Base-by-base conservation (phyloP, 371 early-diverging fungal genomes). In the Mucor lusitanicus region DNA sequence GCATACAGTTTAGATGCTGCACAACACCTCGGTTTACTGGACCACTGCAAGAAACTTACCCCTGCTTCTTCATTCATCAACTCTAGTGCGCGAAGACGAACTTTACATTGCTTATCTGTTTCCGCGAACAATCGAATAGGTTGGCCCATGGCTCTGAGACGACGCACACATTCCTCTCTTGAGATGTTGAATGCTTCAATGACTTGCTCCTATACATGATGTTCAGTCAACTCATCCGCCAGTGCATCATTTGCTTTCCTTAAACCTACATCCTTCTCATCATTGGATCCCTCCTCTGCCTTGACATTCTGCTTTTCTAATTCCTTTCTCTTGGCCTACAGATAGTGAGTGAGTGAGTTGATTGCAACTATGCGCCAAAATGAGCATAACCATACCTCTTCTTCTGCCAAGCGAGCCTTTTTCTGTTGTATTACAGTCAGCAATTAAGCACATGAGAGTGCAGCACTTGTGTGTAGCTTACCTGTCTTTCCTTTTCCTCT, bases 81-180 rank as follows among this genome's bases (percentile, higher is more conserved):
- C 73, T 97, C 97, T 35, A 96, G 69, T 9, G 85, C 83, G 63
- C 94, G 89, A 55, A 98, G 83, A 58, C 99, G 94, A 56, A 85
- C 78, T 59, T 91, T 86, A 44, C 99, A 93, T 68, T 92, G 87
- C 32, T 81, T 79, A 68, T 94, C 91, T 5, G 93, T 89, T 75
- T 98, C 99, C 48, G 91, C 99, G 74, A 98, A 98, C 39, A 97
- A 79, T 9, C 94, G 89, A 71, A 97, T 96, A 19, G 99, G 99
- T 70, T 97, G 91, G 27, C 91, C 93, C 60, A 92, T 90, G 3
- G 93, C 91, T 25, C 99, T 85, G 59, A 98, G 78, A 56, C 98
- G 89, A 55, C 91, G 88, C 48, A 92, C 75, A 0, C 94, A 87
- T 67, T 97, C 97, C 37, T 92, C 92, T 23, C 87, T 80, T n/a